A percentile compares a stretch with the other conserved stretches of the same genome.
These are phyloP conservation scores for Ascomycota sp. DNA, from an alignment of 2,329 filamentous ascomycete genomes.

Conservation along the genomic window DNA sequence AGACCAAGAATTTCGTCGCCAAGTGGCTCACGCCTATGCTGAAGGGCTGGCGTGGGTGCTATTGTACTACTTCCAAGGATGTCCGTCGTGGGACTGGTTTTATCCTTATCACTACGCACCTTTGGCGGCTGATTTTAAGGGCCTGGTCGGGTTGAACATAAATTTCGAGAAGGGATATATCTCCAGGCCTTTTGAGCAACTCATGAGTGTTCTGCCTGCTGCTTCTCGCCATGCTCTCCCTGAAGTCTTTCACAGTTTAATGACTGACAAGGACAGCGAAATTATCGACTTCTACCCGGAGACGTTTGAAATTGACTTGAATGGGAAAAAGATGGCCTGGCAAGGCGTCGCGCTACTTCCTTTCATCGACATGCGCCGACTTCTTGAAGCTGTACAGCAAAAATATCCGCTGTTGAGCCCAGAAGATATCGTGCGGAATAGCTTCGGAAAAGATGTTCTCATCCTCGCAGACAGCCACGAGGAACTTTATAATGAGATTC, in stretches of 20 bases:
- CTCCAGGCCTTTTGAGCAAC: constrained; percentile 84
- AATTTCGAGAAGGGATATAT: constrained; percentile 67
- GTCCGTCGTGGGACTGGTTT: constrained; percentile 97
- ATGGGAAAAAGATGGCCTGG: constrained; percentile 98
- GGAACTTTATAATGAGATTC: constrained; percentile 63
- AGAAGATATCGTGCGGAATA: constrained; percentile 63
- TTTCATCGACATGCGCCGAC: constrained; percentile 82
- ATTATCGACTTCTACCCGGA: constrained; percentile 97
- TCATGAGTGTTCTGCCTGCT: constrained; percentile 94
- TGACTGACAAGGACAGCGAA: constrained; percentile 70
- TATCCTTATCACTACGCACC: constrained; percentile 97
- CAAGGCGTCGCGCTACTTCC: constrained; percentile 84
- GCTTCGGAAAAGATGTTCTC: constrained; percentile 59
- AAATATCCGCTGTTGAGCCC: constrained; percentile 62
- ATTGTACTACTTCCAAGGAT: constrained; percentile 94
- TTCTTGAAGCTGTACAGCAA: constrained; percentile 62
- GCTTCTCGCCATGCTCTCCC: constrained; percentile 85
- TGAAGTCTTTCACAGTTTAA: constrained; percentile 69
- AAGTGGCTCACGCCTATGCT: constrained; percentile 79
- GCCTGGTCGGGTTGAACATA: constrained; percentile 59
- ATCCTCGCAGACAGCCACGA: constrained; percentile 69
- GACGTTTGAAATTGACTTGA: constrained; percentile 81
- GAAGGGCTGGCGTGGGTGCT: constrained; percentile 92
- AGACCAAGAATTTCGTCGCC: constrained; percentile 69
- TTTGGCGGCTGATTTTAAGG: constrained; percentile 85